A percentile compares a stretch with the other conserved stretches of the same genome.
Evolutionary conservation across 441 rosid species (phyloP).

Genomic region (Daphne laureola): DNA sequence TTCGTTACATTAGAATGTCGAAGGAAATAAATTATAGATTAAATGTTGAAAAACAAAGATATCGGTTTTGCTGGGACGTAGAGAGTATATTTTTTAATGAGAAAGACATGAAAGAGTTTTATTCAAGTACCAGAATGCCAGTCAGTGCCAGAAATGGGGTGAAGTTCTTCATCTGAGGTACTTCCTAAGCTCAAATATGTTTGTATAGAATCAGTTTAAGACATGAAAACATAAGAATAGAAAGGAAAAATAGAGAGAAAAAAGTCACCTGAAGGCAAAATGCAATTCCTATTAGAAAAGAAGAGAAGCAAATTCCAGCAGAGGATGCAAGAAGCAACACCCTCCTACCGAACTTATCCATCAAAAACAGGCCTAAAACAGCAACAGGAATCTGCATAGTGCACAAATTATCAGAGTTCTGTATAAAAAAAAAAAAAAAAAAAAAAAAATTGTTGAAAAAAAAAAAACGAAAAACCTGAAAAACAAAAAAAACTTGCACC

Average conservation of each 20-base stretch:
- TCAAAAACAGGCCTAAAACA: conserved; percentile 25
- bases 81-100: too few species aligned
- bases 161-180: conserved; percentile 23
- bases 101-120: neutral
- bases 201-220: neutral
- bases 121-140: conserved; percentile 33
- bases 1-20: too few species aligned
- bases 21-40: too few species aligned
- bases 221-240: neutral
- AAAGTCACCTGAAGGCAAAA: conserved; percentile 36
- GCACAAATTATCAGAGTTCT: neutral
- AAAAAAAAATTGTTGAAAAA: too few species aligned
- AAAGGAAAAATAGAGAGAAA: neutral
- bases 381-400: conserved; percentile 42
- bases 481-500: conserved; percentile 21
- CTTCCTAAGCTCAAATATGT: conserved; percentile 22
- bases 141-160: conserved; percentile 35
- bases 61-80: too few species aligned
- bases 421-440: too few species aligned
- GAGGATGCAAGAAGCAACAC: conserved; percentile 45
- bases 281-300: conserved; percentile 27
- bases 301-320: conserved; percentile 27
- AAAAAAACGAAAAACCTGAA: conserved; percentile 34
- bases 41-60: too few species aligned
- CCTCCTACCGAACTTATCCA: conserved; percentile 50